Conservation (phyloP, 805 yeast species). For the Trichomonascus vanleenenianus region DNA sequence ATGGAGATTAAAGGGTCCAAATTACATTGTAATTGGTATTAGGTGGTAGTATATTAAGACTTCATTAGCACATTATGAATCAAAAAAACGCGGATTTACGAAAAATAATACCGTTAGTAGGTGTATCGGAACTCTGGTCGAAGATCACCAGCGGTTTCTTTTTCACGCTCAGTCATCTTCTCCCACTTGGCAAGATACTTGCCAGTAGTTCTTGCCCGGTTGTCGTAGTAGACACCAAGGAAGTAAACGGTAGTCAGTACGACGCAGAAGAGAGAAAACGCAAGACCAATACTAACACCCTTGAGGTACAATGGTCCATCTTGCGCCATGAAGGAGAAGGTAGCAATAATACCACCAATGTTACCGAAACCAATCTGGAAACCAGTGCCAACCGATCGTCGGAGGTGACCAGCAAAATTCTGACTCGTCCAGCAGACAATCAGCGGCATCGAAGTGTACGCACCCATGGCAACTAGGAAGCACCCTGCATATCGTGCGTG, state of each 20-base stretch:
- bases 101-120: conserved; percentile 18
- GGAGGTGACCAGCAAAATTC: conserved; percentile 54
- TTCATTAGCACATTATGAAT: neutral
- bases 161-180: conserved; percentile 14
- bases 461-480: conserved; percentile 51
- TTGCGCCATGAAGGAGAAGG: conserved; percentile 44
- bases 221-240: conserved; percentile 25
- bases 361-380: conserved; percentile 66
- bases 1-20: too few relatives aligned
- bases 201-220: conserved; percentile 21
- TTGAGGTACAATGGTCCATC: conserved; percentile 55
- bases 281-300: conserved; percentile 47
- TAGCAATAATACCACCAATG: conserved; percentile 62
- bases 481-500: conserved; percentile 54
- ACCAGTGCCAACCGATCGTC: conserved; percentile 52
- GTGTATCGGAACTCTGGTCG: conserved; percentile 26
- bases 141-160: conserved; percentile 26
- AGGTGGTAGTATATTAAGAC: too few relatives aligned
- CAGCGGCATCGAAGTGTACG: conserved; percentile 61
- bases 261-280: conserved; percentile 39
- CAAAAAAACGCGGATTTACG: neutral
- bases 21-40: too few relatives aligned
- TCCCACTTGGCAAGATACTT: conserved; percentile 21
- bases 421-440: conserved; percentile 59
- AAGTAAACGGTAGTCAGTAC: conserved; percentile 31